Evolutionary conservation across 2,329 filamentous ascomycete genomes (phyloP), one percentile per base, ranked within the genome.

Genomic region (Ophiosphaerella herpotricha): DNA sequence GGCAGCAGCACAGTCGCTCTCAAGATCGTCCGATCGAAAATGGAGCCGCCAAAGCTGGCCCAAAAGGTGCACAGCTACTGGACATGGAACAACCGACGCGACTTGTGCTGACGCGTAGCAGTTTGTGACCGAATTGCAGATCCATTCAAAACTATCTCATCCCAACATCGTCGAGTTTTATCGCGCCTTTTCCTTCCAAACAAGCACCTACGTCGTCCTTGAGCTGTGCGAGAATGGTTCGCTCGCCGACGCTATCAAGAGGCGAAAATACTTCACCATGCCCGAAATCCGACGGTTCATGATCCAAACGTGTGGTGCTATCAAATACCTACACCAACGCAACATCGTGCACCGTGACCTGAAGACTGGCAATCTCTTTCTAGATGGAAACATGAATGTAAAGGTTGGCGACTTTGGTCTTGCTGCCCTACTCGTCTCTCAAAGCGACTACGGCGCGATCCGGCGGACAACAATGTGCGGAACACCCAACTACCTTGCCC

Each of bases 361-460:
- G 63, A 99, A 99, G 76, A 97, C 97, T 80, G 95, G 94, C 41
- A 99, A 99, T 72, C 87, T 99, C 60, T 99, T 99, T 67, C 81
- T 99, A 44, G 94, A 99, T 72, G 85, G 85, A 46, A 82, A 91
- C 60, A 97, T 99, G 93, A 96, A 99, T 67, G 88, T 96, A 64
- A 99, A 99, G 73, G 91, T 99, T 64, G 94, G 94, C 38, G 94
- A 99, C 73, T 99, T 99, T 76, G 94, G 94, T 3, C 81, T 99
- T 47, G 94, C 94, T 26, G 94, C 95, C 24, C 80, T 99, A 63
- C 80, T 97, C 48, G 86, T 97, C 38, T 95, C 92, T 8, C 91
- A 93, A 68, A 91, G 88, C 71, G 94, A 99, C 67, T 90, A 90
- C 82, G 87, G 86, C 73, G 91, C 84, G 61, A 72, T 72, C 51